Evolutionary conservation across 1,284 basidiomycete species (phyloP), one percentile per base, ranked within the genome.

Genomic region (Cutaneotrichosporon arboriforme): DNA sequence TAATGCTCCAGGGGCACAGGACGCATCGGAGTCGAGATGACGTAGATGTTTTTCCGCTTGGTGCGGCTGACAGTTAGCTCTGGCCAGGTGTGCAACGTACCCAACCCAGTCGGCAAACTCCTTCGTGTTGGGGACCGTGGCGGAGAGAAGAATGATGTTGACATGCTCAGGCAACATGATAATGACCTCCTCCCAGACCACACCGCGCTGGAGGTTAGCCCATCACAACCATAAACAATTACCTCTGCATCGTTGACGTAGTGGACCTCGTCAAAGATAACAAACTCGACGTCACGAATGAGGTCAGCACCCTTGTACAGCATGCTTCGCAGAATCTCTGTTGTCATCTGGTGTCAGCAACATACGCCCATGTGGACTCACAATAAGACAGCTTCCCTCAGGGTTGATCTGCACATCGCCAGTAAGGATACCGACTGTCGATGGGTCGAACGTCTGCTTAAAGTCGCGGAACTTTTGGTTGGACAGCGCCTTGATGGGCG

Each of bases 101-200:
- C 92, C 96, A 55, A 98, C 94, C 96, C 96, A 99, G 66, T 94
- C 93, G 2, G 96, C 96, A 70, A 98, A 99, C 69, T 98, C 96
- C 66, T 88, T 91, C 2, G 93, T 91, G 69, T 99, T 99, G 3
- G 96, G 94, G 0, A 99, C 96, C 0, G 96, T 99, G 0, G 96
- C 96, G 3, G 94, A 97, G 14, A 99, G 79, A 31, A 99, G 79
- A 54, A 99, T 96, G 68, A 97, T 96, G 71, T 87, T 93, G 69
- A 97, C 88, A 74, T 97, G 92, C 61, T 97, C 92, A 1, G 92
- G 92, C 12, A 97, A 77, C 90, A 97, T 94, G 73, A 99, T 99
- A 62, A 99, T 99, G 33, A 98, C 96, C 76, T 99, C 96, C 75
- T 99, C 96, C 59, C 96, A 99, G 14, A 99, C 96, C 10, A 99